Evolutionary conservation across 2,329 filamentous ascomycete species (phyloP).

Genomic region (Penicillium sp.): DNA sequence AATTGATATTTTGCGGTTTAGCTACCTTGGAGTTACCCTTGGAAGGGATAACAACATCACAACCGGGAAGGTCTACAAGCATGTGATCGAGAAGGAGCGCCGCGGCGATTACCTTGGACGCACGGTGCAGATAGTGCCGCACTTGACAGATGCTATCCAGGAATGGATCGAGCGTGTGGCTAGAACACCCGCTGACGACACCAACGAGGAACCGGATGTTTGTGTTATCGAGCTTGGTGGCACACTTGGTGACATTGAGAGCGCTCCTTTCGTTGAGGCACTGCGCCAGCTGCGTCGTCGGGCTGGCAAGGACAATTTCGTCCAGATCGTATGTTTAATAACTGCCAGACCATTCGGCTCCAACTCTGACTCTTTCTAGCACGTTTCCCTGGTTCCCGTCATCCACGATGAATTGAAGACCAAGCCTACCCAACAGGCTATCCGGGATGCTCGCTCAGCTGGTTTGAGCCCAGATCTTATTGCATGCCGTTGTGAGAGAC

Average conservation of each 20-base stretch:
- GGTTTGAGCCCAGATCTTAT: conserved; percentile 71
- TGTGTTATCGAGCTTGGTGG: conserved; percentile 62
- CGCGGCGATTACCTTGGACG: conserved; percentile 73
- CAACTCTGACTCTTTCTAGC: conserved; percentile 22
- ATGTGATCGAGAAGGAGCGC: conserved; percentile 68
- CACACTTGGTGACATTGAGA: conserved; percentile 66
- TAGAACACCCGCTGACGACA: conserved; percentile 75
- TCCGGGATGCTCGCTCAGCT: conserved; percentile 71
- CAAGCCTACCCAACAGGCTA: conserved; percentile 87
- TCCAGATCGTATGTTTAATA: conserved; percentile 52
- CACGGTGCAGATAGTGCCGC: conserved; percentile 82
- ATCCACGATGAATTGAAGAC: conserved; percentile 75
- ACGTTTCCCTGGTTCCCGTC: conserved; percentile 68
- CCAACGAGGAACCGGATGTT: conserved; percentile 71
- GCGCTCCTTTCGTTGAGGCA: conserved; percentile 77
- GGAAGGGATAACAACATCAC: conserved; percentile 90
- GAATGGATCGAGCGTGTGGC: conserved; percentile 85
- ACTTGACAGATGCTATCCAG: conserved; percentile 82
- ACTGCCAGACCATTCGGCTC: background rate
- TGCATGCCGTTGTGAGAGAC: conserved; percentile 77
- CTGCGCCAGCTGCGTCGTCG: conserved; percentile 66
- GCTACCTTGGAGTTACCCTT: conserved; percentile 70
- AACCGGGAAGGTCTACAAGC: conserved; percentile 88
- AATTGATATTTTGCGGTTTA: background rate
- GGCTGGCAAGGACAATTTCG: conserved; percentile 67